phyloP scores from a whole-genome alignment of 2,329 filamentous ascomycete genomes.

The Aspergillus tanneri region DNA sequence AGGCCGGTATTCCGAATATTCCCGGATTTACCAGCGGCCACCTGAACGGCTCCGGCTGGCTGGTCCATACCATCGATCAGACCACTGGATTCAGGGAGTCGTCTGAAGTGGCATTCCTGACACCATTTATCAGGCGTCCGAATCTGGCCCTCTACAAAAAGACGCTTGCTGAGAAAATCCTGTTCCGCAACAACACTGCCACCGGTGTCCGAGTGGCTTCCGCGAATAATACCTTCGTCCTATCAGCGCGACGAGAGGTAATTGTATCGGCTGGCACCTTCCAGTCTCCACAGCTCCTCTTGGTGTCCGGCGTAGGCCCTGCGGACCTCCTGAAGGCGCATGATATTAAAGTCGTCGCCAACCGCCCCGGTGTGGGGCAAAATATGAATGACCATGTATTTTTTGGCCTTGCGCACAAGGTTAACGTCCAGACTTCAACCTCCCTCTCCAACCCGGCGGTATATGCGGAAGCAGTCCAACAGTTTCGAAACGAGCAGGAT shows the following conservation, averaged over 20 bases:
- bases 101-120: constrained; percentile 9
- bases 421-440: constrained; percentile 1
- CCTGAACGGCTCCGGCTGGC: constrained; percentile 18
- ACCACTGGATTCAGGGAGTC: constrained; percentile 10
- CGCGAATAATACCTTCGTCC: neutral
- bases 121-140: neutral
- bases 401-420: constrained; percentile 3
- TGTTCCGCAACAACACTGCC: neutral
- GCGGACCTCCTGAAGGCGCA: neutral
- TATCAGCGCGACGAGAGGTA: constrained; percentile 2
- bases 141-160: neutral
- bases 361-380: constrained; percentile 6
- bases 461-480: neutral
- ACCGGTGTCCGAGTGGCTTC: constrained; percentile 1
- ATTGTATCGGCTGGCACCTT: constrained; percentile 9
- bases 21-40: constrained; percentile 27
- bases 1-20: constrained; percentile 24
- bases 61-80: constrained; percentile 30
- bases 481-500: neutral
- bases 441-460: neutral
- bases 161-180: neutral
- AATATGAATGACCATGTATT: constrained; percentile 12
- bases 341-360: neutral
- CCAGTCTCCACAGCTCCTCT: constrained; percentile 21
- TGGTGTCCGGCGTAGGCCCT: constrained; percentile 23